Evolutionary conservation across 345 rosid species (phyloP), one percentile per base, ranked within the genome.

Genomic region (Cardamine occulta): DNA sequence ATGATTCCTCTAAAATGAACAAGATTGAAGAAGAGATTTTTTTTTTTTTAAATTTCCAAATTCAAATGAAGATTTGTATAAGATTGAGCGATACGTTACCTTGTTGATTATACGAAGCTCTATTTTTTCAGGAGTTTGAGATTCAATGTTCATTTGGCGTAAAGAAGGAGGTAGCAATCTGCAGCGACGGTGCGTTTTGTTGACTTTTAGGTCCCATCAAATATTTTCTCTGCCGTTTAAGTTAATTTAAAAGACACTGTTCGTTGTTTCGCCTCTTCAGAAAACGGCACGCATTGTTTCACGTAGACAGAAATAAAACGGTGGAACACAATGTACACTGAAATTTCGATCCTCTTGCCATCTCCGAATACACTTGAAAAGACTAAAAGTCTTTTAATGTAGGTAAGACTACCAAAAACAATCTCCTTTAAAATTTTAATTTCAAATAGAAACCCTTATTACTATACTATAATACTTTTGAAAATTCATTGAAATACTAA

Each of bases 151-250:
- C 51, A 34, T 51, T 23, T 40, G 59, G 61, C 40, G 68, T 28
- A 48, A 64, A 12, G 18, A 26, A 40, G 73, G 7, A 24, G 76
- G 62, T 6, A 71, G 76, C 48, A 72, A 71, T 77, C 63, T 18
- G 39, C 61, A 48, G 61, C 57, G 74, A 52, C 77, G 81, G 44
- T 73, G 81, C 81, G 78, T 73, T 66, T 70, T 73, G 59, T 73
- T 78, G 78, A 73, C 81, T 78, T 49, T 35, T 66, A 14, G 56
- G 72, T 54, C 70, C 80, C 61, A 65, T 37, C 18, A 4, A 14
- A 7, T 57, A 49, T 24, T 37, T 1, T 4, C 9, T 58, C 56
- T 72, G 74, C 45, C 74, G 81, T 78, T 60, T 78, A 23, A 1
- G 8, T 60, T 42, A 17, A 59, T 52, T 51, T 6, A 17, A 6